phyloP scores from a whole-genome alignment of 331 rosid genomes.

The Acacia pycnantha region DNA sequence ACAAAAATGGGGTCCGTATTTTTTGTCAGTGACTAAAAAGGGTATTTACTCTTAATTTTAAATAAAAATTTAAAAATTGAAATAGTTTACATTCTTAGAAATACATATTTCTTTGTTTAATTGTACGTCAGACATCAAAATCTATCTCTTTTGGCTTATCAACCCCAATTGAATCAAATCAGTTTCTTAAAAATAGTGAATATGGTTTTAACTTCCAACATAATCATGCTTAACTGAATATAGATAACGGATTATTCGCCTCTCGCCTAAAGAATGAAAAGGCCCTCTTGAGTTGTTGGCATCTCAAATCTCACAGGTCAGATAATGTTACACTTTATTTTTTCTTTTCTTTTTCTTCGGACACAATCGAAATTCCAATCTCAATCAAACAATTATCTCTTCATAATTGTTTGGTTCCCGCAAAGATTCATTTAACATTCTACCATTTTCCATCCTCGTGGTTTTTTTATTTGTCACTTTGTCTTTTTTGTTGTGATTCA shows the following conservation, averaged over 20 bases:
- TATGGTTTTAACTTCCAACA: background rate
- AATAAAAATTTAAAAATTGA: background rate
- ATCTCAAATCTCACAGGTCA: background rate
- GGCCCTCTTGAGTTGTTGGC: background rate
- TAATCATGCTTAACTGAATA: background rate
- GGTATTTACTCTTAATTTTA: too few relatives aligned
- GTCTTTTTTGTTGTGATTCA: background rate
- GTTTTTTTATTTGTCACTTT: background rate
- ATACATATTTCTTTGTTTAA: background rate
- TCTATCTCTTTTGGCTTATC: background rate
- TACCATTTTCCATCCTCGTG: background rate
- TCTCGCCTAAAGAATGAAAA: background rate
- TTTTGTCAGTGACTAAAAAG: too few relatives aligned
- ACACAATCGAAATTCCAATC: background rate
- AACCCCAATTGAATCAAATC: background rate
- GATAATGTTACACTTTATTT: background rate
- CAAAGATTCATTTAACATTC: background rate
- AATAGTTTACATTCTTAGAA: too few relatives aligned
- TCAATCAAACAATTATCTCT: constrained; percentile 12
- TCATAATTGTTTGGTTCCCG: background rate
- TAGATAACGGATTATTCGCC: background rate
- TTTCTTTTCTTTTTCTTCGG: background rate
- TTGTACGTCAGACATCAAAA: background rate
- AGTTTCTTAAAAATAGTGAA: background rate
- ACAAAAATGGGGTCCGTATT: too few relatives aligned